Evolutionary conservation across 768 basidiomycete species (phyloP).

Genomic region (Pholiota conissans): DNA sequence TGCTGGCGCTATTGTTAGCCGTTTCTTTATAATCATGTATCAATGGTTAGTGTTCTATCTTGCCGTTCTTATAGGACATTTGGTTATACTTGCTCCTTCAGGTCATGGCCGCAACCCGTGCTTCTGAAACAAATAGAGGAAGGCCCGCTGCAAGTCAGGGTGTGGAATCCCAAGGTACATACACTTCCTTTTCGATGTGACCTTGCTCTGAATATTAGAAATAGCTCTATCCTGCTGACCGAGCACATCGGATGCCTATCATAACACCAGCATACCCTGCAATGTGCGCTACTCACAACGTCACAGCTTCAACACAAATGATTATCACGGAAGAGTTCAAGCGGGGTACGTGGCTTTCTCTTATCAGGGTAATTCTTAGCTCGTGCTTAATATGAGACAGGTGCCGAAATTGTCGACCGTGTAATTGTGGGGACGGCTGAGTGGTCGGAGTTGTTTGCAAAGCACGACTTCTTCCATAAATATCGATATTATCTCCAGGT

Average conservation of each 20-base stretch:
- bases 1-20: constrained; percentile 93
- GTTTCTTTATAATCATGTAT: constrained; percentile 98
- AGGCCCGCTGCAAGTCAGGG: constrained; percentile 87
- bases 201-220: constrained; percentile 1
- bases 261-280: constrained; percentile 99
- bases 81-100: constrained; percentile 28
- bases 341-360: constrained; percentile 54
- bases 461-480: constrained; percentile 96
- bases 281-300: constrained; percentile 99
- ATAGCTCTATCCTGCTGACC: constrained; percentile 89
- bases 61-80: constrained; percentile 2
- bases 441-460: constrained; percentile 94
- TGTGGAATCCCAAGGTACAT: constrained; percentile 94
- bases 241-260: constrained; percentile 98
- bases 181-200: neutral
- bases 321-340: constrained; percentile 97
- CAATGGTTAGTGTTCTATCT: constrained; percentile 68
- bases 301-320: constrained; percentile 92
- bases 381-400: constrained; percentile 37
- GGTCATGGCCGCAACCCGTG: constrained; percentile 99
- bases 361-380: neutral
- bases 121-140: constrained; percentile 95
- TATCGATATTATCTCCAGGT: constrained; percentile 97
- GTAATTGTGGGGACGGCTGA: constrained; percentile 80
- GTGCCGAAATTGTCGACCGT: constrained; percentile 90